Evolutionary conservation across 2,329 filamentous ascomycete genomes (phyloP), one percentile per base, ranked within the genome.

Genomic region (Metarhizium humberi): DNA sequence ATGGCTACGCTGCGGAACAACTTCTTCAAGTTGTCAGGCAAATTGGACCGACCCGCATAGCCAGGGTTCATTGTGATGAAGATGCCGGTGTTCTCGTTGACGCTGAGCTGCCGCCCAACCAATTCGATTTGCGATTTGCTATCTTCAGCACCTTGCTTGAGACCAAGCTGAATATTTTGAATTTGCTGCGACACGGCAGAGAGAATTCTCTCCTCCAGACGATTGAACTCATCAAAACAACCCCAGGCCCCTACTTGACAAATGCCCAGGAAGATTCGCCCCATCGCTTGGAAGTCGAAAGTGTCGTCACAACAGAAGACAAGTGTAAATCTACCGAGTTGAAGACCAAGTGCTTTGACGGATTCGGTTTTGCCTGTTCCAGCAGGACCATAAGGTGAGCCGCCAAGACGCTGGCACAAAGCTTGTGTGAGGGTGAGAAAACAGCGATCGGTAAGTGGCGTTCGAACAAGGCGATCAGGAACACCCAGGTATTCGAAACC

Each of bases 21-120:
- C 74, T 99, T 99, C 84, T 99, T 99, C 75, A 99, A 73, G 70
- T 99, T 99, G 74, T 99, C 94, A 2, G 94, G 94, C 66, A 99
- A 75, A 73, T 99, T 99, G 51, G 94, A 99, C 72, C 94, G 90
- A 56, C 94, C 94, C 53, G 94, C 94, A 73, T 99, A 99, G 53
- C 94, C 94, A 70, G 94, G 94, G 71, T 99, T 99, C 95, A 99
- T 99, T 43, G 94, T 99, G 70, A 99, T 99, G 77, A 99, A 99
- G 69, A 99, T 94, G 63, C 94, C 94, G 52, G 95, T 97, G 68
- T 96, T 95, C 58, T 81, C 79, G 66, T 96, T 95, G 62, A 99
- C 94, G 59, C 80, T 84, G 50, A 99, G 80, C 63, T 95, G 91
- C 55, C 94, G 88, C 51, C 92, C 92, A 54, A 97, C 88, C 20